These are phyloP conservation scores for Collybia mongolica DNA, from an alignment of 768 basidiomycete species.

Conservation along the genomic window DNA sequence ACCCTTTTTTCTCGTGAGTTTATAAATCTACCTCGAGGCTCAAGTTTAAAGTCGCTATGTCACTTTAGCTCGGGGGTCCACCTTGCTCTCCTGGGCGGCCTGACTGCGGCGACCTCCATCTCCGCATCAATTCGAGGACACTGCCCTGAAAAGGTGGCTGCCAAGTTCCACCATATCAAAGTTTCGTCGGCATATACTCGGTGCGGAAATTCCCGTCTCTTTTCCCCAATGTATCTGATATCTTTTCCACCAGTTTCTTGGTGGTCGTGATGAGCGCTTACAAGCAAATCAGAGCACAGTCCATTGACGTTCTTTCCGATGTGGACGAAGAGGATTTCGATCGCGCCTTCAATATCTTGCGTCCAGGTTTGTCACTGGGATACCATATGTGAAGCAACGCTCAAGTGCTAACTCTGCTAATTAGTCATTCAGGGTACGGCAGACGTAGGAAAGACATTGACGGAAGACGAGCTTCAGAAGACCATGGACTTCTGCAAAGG, in stretches of 20 bases:
- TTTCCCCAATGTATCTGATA: not conserved
- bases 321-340: constrained; percentile 48
- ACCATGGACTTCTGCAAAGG: constrained; percentile 10
- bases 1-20: constrained; percentile 4
- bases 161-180: constrained; percentile 28
- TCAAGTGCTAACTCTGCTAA: not conserved
- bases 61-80: constrained; percentile 26
- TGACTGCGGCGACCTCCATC: constrained; percentile 34
- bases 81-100: constrained; percentile 27
- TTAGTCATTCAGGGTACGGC: constrained; percentile 8
- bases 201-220: constrained; percentile 10
- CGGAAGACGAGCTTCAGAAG: constrained; percentile 3
- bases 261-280: constrained; percentile 52
- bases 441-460: constrained; percentile 2
- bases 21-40: not conserved
- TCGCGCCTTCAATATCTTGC: constrained; percentile 43
- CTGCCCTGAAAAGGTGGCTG: constrained; percentile 26
- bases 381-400: not conserved
- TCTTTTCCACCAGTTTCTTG: constrained; percentile 32
- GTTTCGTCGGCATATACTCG: constrained; percentile 33
- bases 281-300: constrained; percentile 47
- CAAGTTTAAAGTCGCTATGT: not conserved
- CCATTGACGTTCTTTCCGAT: constrained; percentile 35
- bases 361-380: constrained; percentile 31
- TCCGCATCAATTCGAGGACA: constrained; percentile 29